Base-by-base conservation (phyloP, 2,329 filamentous ascomycete genomes). In the Canariomyces notabilis region DNA sequence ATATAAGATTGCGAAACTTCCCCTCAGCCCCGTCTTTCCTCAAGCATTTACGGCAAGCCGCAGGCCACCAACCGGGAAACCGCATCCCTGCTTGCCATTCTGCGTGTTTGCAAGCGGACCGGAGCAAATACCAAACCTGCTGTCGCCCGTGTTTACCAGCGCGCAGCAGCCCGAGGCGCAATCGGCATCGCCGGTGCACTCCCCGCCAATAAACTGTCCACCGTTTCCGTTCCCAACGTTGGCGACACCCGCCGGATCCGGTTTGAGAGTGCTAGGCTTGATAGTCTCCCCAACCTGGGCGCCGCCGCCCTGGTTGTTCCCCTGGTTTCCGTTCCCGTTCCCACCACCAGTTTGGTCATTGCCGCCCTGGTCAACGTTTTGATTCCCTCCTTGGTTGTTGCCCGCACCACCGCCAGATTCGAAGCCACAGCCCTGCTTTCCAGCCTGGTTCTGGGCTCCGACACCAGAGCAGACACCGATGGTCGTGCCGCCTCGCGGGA, bases 391-490 rank as follows among this genome's bases (percentile, higher is more conserved):
- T 2, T 26, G 7, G 12, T 39, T 26, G 9, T 20, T 32, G 14
- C 42, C 45, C 11, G 22, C 42, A 29, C 12, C 42, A 18, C 48
- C 46, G 23, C 43, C 49, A 11, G 47, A 45, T 35, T 52, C 55
- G 37, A 65, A 65, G 4, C 63, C 63, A 50, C 64, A 67, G 4
- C 64, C 64, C 2, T 61, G 62, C 48, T 67, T 67, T 16, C 64
- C 64, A 12, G 56, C 57, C 40, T 62, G 59, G 19, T 49, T 57
- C 14, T 61, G 56, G 1, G 62, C 64, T 2, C 59, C 64, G 1
- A 56, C 37, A 8, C 62, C 64, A 6, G 64, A 65, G 52, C 65
- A 67, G 22, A 64, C 61, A 5, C 63, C 64, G 35, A 59, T 63
- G 29, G 57, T 61, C 4, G 45, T 18, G 14, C 49, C 49, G 26